Conservation (phyloP, 768 basidiomycete species). For the Cantharellus anzutake region DNA sequence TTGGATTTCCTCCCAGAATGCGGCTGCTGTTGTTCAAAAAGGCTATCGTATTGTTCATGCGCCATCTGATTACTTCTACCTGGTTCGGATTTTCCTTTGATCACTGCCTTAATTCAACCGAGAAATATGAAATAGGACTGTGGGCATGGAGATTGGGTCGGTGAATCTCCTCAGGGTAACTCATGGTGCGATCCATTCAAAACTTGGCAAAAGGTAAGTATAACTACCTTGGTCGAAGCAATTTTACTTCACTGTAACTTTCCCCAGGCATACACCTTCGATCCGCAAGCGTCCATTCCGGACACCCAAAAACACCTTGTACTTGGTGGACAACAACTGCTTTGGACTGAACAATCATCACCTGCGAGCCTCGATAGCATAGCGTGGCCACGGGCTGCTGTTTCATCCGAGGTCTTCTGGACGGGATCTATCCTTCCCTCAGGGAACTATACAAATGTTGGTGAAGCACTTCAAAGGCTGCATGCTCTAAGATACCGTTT, state of each 20-base stretch:
- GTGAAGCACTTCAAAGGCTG: conserved; percentile 38
- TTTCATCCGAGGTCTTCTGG: conserved; percentile 65
- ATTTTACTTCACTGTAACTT: background rate
- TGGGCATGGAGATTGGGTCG: conserved; percentile 55
- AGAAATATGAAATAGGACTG: conserved; percentile 28
- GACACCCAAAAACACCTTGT: conserved; percentile 31
- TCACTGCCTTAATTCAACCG: background rate
- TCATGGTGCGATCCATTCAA: conserved; percentile 64
- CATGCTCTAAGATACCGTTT: conserved; percentile 44
- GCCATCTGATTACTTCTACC: conserved; percentile 60
- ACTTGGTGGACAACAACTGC: conserved; percentile 46
- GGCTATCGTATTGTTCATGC: conserved; percentile 48
- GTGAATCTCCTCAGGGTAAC: conserved; percentile 19
- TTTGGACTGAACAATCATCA: conserved; percentile 60
- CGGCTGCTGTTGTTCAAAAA: conserved; percentile 35
- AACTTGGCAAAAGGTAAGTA: conserved; percentile 48
- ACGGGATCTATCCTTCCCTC: conserved; percentile 25
- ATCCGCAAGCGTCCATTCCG: conserved; percentile 42
- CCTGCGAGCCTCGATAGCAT: conserved; percentile 50
- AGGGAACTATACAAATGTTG: conserved; percentile 21
- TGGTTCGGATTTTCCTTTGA: conserved; percentile 22
- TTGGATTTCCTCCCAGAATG: conserved; percentile 52
- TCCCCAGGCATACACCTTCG: conserved; percentile 40
- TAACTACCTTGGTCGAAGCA: background rate
- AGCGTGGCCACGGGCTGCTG: conserved; percentile 54